Percentiles rank a stretch among this genome's conserved stretches.
Conservation (phyloP, 352 stramenopile species). For the Phytophthora rubi region DNA sequence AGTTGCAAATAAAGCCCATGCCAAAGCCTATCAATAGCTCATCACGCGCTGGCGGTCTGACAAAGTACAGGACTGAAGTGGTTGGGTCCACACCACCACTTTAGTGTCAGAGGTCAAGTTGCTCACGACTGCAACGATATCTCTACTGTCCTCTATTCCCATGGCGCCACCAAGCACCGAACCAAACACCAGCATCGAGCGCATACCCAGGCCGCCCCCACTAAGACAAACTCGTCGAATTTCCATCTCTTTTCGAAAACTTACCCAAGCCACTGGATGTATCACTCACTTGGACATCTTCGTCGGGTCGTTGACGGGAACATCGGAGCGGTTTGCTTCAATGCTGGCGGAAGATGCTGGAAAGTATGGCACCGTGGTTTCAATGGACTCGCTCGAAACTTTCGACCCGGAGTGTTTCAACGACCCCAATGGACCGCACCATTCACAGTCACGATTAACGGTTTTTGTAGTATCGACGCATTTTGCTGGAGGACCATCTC, state of each 20-base stretch:
- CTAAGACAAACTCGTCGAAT: background rate
- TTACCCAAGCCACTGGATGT: background rate
- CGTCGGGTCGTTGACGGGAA: slow-evolving; percentile 92
- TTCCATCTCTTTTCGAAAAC: slow-evolving; percentile 10
- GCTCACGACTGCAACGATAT: background rate
- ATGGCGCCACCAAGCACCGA: background rate
- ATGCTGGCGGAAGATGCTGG: slow-evolving; percentile 47
- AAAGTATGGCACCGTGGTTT: slow-evolving; percentile 49
- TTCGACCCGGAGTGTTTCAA: slow-evolving; percentile 43
- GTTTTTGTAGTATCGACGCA: slow-evolving; percentile 93
- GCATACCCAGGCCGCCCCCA: background rate
- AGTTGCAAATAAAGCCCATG: background rate
- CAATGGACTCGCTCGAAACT: slow-evolving; percentile 33
- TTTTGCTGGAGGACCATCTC: slow-evolving; percentile 90
- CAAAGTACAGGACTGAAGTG: background rate
- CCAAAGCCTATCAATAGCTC: background rate
- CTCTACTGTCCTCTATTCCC: background rate
- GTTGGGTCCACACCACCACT: background rate
- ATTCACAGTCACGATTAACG: slow-evolving; percentile 34
- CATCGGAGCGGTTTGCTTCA: slow-evolving; percentile 88
- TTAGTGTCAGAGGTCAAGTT: background rate
- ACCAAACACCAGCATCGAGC: background rate
- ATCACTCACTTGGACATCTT: slow-evolving; percentile 73
- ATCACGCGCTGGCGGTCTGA: background rate
- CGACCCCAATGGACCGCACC: slow-evolving; percentile 34